phyloP scores from a whole-genome alignment of 169 alveolate species.

The Plasmodium inui region DNA sequence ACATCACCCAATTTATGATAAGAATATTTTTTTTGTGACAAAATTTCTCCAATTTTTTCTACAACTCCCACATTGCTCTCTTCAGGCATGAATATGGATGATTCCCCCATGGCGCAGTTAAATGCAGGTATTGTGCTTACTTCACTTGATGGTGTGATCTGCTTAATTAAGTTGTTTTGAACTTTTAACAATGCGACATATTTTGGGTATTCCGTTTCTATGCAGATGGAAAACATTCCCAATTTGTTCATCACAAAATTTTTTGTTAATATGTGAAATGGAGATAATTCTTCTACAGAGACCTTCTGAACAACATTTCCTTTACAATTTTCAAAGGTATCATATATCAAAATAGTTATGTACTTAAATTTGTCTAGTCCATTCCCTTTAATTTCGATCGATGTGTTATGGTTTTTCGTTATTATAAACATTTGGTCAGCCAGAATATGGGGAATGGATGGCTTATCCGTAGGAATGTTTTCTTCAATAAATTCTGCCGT shows the following conservation, averaged over 20 bases:
- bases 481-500: neutral
- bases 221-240: conserved; percentile 38
- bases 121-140: conserved; percentile 15
- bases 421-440: conserved; percentile 25
- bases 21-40: neutral
- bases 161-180: conserved; percentile 41
- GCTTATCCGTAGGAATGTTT: neutral
- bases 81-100: neutral
- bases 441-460: neutral
- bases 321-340: conserved; percentile 6
- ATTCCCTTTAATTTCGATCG: conserved; percentile 13
- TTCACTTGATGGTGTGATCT: neutral
- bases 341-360: neutral
- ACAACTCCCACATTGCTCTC: neutral
- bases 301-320: neutral
- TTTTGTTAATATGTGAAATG: conserved; percentile 25
- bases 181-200: conserved; percentile 19
- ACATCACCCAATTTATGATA: neutral
- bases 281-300: neutral
- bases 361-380: neutral
- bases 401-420: neutral
- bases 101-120: neutral
- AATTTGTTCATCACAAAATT: neutral
- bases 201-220: neutral
- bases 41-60: neutral